Evolutionary conservation across 495 filamentous ascomycete genomes (phyloP), one percentile per base, ranked within the genome.

Genomic region (Aspergillus avenaceus): DNA sequence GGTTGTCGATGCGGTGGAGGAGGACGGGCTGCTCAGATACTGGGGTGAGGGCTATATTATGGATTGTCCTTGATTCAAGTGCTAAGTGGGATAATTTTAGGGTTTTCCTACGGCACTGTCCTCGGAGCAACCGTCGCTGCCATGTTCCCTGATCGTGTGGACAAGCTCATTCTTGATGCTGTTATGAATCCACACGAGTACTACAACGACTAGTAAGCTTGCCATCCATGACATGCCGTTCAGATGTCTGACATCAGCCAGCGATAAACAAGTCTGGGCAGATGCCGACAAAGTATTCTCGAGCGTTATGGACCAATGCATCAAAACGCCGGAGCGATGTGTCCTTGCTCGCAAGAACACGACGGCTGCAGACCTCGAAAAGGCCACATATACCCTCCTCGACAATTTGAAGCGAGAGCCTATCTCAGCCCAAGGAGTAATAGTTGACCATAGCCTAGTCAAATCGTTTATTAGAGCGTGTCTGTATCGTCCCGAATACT

Each of bases 171-270:
- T 14, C 53, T 77, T 2, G 75, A 79, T 47, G 75, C 70, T 19
- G 73, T 76, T 22, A 58, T 71, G 13, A 55, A 85, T 54, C 66
- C 58, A 48, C 52, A 58, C 14, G 64, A 77, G 47, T 64, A 68
- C 47, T 60, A 62, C 50, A 29, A 31, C 14, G 49, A 69, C 54
- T 43, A 46, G 44, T 58, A 70, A 23, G 54, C 45, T 9, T 56
- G 52, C 50, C 57, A 52, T 14, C 14, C 25, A 8, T 8, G 38
- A 8, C 11, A 18, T 46, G 4, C 22, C 11, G 9, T 32, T 4
- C 4, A 22, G 27, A 34, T 47, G 11, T n/a, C 1, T 47, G 1
- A 16, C 29, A 31, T 23, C n/a, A 5, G n/a, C 2, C 26, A 48
- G 48, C 27, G 52, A 59, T 18, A 28, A 37, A 19, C 47, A 54